Percentiles rank a stretch among this genome's conserved stretches.
phyloP scores from a whole-genome alignment of 345 rosid species.

The Physaria fendleri region DNA sequence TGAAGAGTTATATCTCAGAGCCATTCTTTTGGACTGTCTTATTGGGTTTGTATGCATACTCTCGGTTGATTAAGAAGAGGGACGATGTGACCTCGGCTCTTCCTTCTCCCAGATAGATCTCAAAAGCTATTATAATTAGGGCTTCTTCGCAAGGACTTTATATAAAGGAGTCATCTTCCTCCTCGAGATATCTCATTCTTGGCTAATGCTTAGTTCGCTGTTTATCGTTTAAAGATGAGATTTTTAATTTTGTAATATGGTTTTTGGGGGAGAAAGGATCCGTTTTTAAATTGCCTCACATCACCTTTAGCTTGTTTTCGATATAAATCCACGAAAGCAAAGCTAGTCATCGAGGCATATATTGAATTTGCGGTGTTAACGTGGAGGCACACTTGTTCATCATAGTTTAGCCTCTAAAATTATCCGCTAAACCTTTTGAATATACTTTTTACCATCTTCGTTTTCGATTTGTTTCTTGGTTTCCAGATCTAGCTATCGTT shows the following conservation, averaged over 20 bases:
- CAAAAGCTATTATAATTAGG: conserved; percentile 2
- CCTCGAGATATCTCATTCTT: neutral
- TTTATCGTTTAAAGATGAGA: neutral
- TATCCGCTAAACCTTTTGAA: conserved; percentile 25
- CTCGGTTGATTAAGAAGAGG: conserved; percentile 51
- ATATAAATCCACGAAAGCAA: conserved; percentile 24
- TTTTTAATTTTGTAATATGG: neutral
- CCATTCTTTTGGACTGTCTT: conserved; percentile 76
- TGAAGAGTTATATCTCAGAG: conserved; percentile 65
- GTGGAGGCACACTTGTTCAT: conserved; percentile 27
- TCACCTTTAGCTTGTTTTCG: conserved; percentile 36
- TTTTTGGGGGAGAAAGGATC: neutral
- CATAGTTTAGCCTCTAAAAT: conserved; percentile 32
- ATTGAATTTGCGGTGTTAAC: conserved; percentile 28
- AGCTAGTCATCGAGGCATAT: conserved; percentile 34
- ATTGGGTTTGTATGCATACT: conserved; percentile 55
- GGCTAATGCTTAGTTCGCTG: no score
- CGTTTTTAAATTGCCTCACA: conserved; percentile 24
- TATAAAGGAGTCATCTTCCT: neutral
- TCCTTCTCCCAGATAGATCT: conserved; percentile 37
- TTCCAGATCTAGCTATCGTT: neutral
- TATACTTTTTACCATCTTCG: neutral
- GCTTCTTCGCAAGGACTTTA: conserved; percentile 1
- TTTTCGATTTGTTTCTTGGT: neutral
- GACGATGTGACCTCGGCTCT: conserved; percentile 75